A percentile compares a stretch with the other conserved stretches of the same genome.
These are phyloP conservation scores for Xylaria flabelliformis DNA, from an alignment of 495 filamentous ascomycete genomes.

Conservation along the genomic window DNA sequence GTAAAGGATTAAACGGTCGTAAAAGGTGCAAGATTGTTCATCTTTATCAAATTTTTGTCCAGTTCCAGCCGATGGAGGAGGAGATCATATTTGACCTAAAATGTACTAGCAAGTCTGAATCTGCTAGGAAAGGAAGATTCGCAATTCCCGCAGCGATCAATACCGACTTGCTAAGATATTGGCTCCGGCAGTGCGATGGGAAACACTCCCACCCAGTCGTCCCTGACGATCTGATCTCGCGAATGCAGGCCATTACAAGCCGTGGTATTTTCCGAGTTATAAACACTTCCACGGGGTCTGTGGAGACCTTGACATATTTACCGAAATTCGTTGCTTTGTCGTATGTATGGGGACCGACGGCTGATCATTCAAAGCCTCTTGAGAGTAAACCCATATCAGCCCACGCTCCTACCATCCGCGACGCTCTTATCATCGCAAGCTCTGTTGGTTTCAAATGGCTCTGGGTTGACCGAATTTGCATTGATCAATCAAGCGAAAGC, in stretches of 20 bases:
- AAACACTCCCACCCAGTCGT: conserved; percentile 11
- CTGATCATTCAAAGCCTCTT: background rate
- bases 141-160: background rate
- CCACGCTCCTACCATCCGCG: conserved; percentile 15
- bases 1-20: background rate
- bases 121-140: background rate
- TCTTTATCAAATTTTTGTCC: conserved; percentile 3
- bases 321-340: conserved; percentile 16
- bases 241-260: conserved; percentile 10
- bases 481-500: conserved; percentile 16
- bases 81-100: background rate
- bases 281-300: conserved; percentile 16
- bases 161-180: background rate
- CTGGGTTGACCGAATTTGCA: conserved; percentile 21
- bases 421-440: background rate
- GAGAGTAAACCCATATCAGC: conserved; percentile 1
- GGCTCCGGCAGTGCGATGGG: background rate
- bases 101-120: background rate
- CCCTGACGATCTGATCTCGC: background rate
- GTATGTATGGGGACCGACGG: conserved; percentile 9
- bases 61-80: conserved; percentile 5
- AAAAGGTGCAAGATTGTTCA: conserved; percentile 6
- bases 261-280: conserved; percentile 12
- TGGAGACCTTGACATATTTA: background rate
- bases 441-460: conserved; percentile 11